These are phyloP conservation scores for Huntiella omanensis DNA, from an alignment of 2,329 filamentous ascomycete genomes.

Conservation along the genomic window DNA sequence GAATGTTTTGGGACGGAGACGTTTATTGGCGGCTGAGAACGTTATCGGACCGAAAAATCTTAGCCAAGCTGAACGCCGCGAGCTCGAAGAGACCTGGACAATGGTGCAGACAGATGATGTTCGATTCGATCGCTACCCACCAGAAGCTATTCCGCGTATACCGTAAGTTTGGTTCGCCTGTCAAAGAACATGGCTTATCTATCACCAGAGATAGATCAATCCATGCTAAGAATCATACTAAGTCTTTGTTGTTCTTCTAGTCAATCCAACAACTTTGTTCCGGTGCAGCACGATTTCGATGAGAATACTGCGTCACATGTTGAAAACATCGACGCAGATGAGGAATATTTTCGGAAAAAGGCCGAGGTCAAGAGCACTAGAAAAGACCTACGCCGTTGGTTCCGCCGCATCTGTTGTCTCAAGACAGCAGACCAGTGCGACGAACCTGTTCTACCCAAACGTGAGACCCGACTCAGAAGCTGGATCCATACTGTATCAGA, in stretches of 20 bases:
- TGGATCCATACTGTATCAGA: not conserved
- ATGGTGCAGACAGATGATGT: slow-evolving; percentile 11
- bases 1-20: slow-evolving; percentile 9
- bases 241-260: not conserved
- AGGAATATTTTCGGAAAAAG: slow-evolving; percentile 6
- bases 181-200: not conserved
- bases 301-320: slow-evolving; percentile 5
- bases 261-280: slow-evolving; percentile 7
- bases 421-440: slow-evolving; percentile 1
- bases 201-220: not conserved
- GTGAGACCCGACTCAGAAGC: not conserved
- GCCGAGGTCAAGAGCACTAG: not conserved
- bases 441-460: slow-evolving; percentile 1
- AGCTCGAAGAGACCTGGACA: slow-evolving; percentile 11
- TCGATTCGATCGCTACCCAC: slow-evolving; percentile 10
- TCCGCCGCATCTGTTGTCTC: slow-evolving; percentile 8
- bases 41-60: slow-evolving; percentile 6
- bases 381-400: slow-evolving; percentile 2
- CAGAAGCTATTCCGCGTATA: slow-evolving; percentile 9
- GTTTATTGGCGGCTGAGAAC: slow-evolving; percentile 7
- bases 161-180: slow-evolving; percentile 4
- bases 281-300: not conserved
- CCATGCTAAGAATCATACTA: not conserved
- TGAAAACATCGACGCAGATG: slow-evolving; percentile 8
- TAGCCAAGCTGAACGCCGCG: slow-evolving; percentile 8